Base-by-base conservation (phyloP, 352 stramenopile genomes). In the Plasmopara viticola region DNA sequence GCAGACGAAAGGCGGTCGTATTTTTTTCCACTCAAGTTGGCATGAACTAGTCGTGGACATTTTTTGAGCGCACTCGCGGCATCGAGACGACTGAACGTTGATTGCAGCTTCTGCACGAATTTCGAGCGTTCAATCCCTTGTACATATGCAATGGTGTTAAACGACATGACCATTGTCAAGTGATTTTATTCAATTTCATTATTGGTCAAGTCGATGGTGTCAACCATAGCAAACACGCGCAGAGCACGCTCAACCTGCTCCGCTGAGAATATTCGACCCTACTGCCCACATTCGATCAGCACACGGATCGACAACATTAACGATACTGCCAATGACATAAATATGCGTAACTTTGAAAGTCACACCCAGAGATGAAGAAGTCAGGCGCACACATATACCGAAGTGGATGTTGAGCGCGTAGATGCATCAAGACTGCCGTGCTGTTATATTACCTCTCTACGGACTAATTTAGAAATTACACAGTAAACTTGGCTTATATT, bases 11-110 rank as follows among this genome's bases (percentile, higher is more conserved):
- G 0, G 20, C 33, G 13, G 30, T 20, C 47, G 28, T 60, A 86
- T 72, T 77, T 62, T 46, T 90, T 90, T 41, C 80, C 80, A 39
- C 75, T 85, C 18, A 90, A 57, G 31, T 88, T 90, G 35, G 87
- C 51, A 12, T 56, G 71, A 57, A 76, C 60, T 2, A 90, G 57
- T 4, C 68, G 58, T 20, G 74, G 73, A 29, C 80, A 90, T 39
- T 74, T 80, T 63, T 88, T 78, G 33, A 90, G 65, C 9, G 71
- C 44, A 44, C 69, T 81, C 14, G 83, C 76, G 34, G 87, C 78
- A 14, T 55, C 40, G 9, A 89, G 52, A 1, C 78, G 65, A 40
- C 87, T 90, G 41, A 75, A 90, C n/a, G 74, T 70, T n/a, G 87
- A 49, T 42, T 90, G 62, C 12, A 88, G 43, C 43, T 89, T 75